These are phyloP conservation scores for Cystobasidium ongulense DNA, from an alignment of 768 basidiomycete species.

Conservation along the genomic window DNA sequence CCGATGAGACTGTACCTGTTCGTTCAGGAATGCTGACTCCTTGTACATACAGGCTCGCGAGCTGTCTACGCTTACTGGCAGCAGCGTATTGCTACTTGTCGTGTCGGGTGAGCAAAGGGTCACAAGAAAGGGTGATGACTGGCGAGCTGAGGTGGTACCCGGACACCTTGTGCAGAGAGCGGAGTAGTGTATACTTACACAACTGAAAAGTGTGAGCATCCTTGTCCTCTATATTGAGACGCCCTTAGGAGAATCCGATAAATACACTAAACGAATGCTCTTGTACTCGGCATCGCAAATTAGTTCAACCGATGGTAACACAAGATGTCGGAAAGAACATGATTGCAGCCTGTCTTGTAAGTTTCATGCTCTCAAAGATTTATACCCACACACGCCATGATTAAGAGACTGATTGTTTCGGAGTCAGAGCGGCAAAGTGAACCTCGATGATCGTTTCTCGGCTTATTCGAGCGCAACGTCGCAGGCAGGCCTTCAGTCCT, in stretches of 20 bases:
- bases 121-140: background rate
- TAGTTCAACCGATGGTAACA: conserved; percentile 25
- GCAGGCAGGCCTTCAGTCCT: background rate
- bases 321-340: conserved; percentile 18
- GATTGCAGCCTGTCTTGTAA: conserved; percentile 24
- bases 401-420: too few species aligned
- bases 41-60: conserved; percentile 22
- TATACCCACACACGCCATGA: too few species aligned
- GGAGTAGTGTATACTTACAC: conserved; percentile 25
- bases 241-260: too few species aligned
- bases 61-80: conserved; percentile 9
- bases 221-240: too few species aligned
- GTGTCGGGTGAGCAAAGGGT: conserved; percentile 2
- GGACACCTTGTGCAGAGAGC: background rate
- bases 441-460: background rate
- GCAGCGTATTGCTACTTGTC: conserved; percentile 18
- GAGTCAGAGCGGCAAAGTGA: conserved; percentile 26
- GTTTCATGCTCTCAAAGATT: too few species aligned
- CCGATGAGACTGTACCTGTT: too few species aligned
- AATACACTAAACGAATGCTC: too few species aligned
- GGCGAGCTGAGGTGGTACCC: background rate
- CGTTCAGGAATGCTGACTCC: background rate
- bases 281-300: too few species aligned
- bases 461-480: background rate
- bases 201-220: conserved; percentile 22